Percentiles rank a stretch among this genome's conserved stretches.
phyloP scores from a whole-genome alignment of 2,329 filamentous ascomycete genomes.

The Exophiala sp. region DNA sequence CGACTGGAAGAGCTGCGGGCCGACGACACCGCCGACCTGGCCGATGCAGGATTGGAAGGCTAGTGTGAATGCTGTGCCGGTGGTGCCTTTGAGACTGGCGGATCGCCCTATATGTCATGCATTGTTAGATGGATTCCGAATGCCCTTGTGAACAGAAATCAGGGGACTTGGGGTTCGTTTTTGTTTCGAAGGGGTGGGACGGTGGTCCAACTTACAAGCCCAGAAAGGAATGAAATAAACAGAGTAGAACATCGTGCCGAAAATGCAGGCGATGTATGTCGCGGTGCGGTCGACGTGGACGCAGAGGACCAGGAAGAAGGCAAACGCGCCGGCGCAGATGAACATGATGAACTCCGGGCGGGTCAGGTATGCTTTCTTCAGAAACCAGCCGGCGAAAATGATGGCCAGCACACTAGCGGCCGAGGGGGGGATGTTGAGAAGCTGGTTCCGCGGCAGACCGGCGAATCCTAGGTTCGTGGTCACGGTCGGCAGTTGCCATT shows the following conservation, averaged over 20 bases:
- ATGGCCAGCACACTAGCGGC: conserved; percentile 38
- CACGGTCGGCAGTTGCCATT: conserved; percentile 41
- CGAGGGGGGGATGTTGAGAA: conserved; percentile 45
- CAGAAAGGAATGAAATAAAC: conserved; percentile 45
- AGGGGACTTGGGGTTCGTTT: too few relatives aligned
- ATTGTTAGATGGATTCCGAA: too few relatives aligned
- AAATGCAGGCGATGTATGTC: conserved; percentile 42
- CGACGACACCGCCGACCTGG: conserved; percentile 46
- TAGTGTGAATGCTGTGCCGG: conserved; percentile 47
- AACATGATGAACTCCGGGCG: conserved; percentile 40
- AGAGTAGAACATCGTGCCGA: conserved; percentile 43
- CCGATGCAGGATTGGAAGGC: conserved; percentile 49
- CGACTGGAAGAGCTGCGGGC: conserved; percentile 44
- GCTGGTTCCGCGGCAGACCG: conserved; percentile 40
- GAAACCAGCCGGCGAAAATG: conserved; percentile 39
- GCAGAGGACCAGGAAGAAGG: conserved; percentile 43
- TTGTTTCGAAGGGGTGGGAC: too few relatives aligned
- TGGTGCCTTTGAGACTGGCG: conserved; percentile 44
- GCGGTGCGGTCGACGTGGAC: conserved; percentile 36
- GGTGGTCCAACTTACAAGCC: conserved; percentile 33
- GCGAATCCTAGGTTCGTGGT: conserved; percentile 42
- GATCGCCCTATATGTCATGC: conserved; percentile 48
- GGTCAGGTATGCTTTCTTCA: conserved; percentile 37
- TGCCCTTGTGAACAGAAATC: too few relatives aligned
- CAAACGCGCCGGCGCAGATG: conserved; percentile 38